Evolutionary conservation across 2,329 filamentous ascomycete species (phyloP).

Genomic region (Penicillium sp.): DNA sequence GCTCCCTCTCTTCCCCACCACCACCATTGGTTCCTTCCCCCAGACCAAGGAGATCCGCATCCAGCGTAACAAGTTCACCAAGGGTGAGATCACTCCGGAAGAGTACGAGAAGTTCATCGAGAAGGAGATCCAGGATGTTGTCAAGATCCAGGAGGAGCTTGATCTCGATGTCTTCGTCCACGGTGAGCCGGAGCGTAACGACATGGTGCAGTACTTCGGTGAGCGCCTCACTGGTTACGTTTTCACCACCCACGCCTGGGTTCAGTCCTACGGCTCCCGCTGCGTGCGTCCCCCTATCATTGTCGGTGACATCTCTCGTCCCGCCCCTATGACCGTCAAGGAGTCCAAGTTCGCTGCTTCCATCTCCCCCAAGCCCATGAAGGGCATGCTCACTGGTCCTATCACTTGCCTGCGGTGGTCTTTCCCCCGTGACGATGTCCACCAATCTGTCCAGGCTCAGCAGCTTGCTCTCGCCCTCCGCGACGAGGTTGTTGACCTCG

Average conservation of each 20-base stretch:
- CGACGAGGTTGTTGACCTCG: slow-evolving; percentile 96
- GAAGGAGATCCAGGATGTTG: slow-evolving; percentile 92
- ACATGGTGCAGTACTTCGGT: slow-evolving; percentile 99
- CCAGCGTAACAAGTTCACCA: slow-evolving; percentile 97
- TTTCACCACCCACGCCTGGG: slow-evolving; percentile 95
- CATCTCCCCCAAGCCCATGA: slow-evolving; percentile 98
- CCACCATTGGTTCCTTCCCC: slow-evolving; percentile 98
- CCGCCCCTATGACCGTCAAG: slow-evolving; percentile 98
- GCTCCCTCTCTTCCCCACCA: slow-evolving; percentile 96
- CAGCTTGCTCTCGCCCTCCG: slow-evolving; percentile 97
- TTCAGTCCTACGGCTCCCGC: slow-evolving; percentile 96
- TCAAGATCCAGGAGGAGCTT: slow-evolving; percentile 98
- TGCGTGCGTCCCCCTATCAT: slow-evolving; percentile 98
- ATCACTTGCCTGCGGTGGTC: slow-evolving; percentile 99
- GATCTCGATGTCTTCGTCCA: slow-evolving; percentile 96
- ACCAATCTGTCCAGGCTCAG: slow-evolving; percentile 98
- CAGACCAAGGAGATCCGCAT: slow-evolving; percentile 99
- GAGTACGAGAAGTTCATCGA: slow-evolving; percentile 99
- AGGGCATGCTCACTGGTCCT: slow-evolving; percentile 99
- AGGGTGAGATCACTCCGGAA: slow-evolving; percentile 87
- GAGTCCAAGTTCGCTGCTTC: slow-evolving; percentile 98
- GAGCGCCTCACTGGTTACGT: slow-evolving; percentile 95
- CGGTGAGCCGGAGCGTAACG: slow-evolving; percentile 99
- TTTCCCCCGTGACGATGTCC: slow-evolving; percentile 98
- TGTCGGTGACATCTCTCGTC: slow-evolving; percentile 96